Percentiles rank a stretch among this genome's conserved stretches.
Conservation (phyloP, 2,329 filamentous ascomycete species). For the Ustilaginoidea virens region DNA sequence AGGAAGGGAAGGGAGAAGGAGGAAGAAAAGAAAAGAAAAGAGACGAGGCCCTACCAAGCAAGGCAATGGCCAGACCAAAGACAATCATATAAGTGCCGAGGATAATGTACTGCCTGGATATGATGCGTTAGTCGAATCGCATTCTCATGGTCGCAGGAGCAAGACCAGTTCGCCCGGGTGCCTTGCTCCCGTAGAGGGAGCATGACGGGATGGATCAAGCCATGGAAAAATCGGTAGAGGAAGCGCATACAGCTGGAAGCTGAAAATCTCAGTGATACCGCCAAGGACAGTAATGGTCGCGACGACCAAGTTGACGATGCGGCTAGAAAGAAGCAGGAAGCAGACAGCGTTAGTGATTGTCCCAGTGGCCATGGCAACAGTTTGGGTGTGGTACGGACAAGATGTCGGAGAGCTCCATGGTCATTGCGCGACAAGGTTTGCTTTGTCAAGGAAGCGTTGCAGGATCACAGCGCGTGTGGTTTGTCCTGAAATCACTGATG, state of each 20-base stretch:
- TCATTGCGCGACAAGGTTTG: constrained; percentile 9
- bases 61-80: constrained; percentile 66
- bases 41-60: constrained; percentile 38
- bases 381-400: constrained; percentile 45
- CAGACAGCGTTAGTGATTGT: not conserved
- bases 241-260: constrained; percentile 42
- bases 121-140: not conserved
- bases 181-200: no score
- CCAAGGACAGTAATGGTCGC: constrained; percentile 79
- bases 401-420: constrained; percentile 83
- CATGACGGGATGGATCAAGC: no score
- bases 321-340: constrained; percentile 36
- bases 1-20: no score
- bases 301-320: constrained; percentile 83
- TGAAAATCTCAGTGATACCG: constrained; percentile 60
- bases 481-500: no score
- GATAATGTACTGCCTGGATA: constrained; percentile 37
- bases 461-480: no score
- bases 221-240: not conserved
- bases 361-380: not conserved
- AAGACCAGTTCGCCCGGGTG: no score
- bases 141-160: not conserved
- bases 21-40: no score
- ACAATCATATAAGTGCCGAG: constrained; percentile 78
- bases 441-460: not conserved